A percentile compares a stretch with the other conserved stretches of the same genome.
Conservation (phyloP, 257 asterid genomes). For the Fraxinus anomala region DNA sequence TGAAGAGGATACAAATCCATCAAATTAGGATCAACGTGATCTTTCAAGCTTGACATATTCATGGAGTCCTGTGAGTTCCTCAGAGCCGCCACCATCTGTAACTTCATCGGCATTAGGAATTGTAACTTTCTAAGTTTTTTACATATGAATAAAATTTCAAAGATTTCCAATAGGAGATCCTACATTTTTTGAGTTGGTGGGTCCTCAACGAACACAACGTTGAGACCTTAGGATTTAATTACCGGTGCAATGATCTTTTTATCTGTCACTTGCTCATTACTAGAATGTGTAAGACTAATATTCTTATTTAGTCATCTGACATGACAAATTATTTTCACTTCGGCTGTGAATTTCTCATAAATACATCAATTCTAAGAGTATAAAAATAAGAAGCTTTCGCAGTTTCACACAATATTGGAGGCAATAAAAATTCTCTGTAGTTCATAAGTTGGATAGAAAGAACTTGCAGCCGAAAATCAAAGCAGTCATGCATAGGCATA, state of each 20-base stretch:
- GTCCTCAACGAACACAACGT: no score
- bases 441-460: no score
- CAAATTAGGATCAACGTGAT: conserved; percentile 71
- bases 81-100: conserved; percentile 87
- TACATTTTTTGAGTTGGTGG: neutral
- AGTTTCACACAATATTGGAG: neutral
- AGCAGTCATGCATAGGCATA: no score
- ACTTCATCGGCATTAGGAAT: conserved; percentile 26
- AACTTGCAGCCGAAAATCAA: no score
- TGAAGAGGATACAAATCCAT: conserved; percentile 87
- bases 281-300: no score
- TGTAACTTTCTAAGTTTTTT: no score
- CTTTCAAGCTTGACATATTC: conserved; percentile 82
- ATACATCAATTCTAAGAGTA: no score
- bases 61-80: conserved; percentile 71
- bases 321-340: no score
- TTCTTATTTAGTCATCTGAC: no score
- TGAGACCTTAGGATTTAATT: neutral
- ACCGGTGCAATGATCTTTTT: neutral
- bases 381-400: no score
- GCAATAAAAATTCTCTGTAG: neutral
- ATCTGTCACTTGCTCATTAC: neutral
- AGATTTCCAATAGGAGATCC: neutral
- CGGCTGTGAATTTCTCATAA: no score
- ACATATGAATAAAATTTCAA: no score